These are phyloP conservation scores for Dacryopinax spathularia DNA, from an alignment of 768 basidiomycete species.

Conservation along the genomic window DNA sequence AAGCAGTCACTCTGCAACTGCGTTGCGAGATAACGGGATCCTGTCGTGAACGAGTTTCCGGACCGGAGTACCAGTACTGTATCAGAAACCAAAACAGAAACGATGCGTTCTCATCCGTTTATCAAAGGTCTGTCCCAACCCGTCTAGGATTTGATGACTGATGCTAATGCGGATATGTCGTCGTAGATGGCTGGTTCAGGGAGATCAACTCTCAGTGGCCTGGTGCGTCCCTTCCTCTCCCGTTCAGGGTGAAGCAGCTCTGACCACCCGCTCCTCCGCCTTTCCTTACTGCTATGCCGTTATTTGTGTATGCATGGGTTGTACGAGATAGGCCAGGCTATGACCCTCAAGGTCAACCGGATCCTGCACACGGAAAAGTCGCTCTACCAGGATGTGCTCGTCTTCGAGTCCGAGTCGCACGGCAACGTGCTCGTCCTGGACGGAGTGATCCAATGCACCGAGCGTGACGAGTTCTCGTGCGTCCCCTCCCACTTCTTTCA, in stretches of 20 bases:
- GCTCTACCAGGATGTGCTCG: constrained; percentile 89
- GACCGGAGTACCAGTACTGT: background rate
- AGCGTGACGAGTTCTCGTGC: constrained; percentile 96
- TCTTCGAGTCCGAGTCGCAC: constrained; percentile 89
- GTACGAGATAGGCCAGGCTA: constrained; percentile 55
- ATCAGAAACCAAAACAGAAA: background rate
- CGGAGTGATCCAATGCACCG: constrained; percentile 91
- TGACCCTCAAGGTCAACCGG: constrained; percentile 91
- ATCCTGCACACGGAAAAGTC: constrained; percentile 90
- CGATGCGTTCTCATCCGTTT: constrained; percentile 11
- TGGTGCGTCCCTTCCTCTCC: constrained; percentile 22
- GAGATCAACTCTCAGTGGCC: constrained; percentile 95
- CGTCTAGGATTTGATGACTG: background rate
- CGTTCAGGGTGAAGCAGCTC: no score
- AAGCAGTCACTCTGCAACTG: constrained; percentile 5
- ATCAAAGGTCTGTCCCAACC: constrained; percentile 8
- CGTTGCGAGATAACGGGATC: background rate
- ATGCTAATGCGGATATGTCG: background rate
- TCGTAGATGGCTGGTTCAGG: constrained; percentile 82
- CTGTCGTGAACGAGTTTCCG: background rate
- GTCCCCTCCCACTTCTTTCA: constrained; percentile 21
- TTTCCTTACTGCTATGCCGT: background rate
- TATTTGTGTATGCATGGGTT: background rate
- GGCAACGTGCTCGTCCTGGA: constrained; percentile 96
- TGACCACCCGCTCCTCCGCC: no score